Conservation (phyloP, 2,329 filamentous ascomycete genomes). For the Calonectria montana region DNA sequence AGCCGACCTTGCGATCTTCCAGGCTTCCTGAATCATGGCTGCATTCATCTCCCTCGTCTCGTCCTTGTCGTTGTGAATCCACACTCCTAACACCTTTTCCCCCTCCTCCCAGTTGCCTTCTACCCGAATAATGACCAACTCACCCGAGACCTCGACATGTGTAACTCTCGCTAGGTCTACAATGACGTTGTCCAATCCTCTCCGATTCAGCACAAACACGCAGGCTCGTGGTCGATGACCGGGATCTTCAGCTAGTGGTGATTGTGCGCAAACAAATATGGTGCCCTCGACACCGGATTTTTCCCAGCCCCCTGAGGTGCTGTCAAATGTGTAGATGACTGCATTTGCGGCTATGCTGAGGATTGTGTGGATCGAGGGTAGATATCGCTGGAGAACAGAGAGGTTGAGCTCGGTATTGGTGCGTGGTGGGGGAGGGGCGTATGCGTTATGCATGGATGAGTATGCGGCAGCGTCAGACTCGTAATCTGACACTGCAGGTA, state of each 20-base stretch:
- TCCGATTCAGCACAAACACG: constrained; percentile 80
- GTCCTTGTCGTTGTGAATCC: constrained; percentile 64
- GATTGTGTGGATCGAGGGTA: constrained; percentile 78
- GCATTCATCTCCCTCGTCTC: constrained; percentile 56
- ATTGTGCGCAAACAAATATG: constrained; percentile 83
- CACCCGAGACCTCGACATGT: constrained; percentile 71
- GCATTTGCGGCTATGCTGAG: constrained; percentile 86
- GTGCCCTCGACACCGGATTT: constrained; percentile 88
- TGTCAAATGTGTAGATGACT: constrained; percentile 84
- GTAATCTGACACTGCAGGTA: constrained; percentile 67
- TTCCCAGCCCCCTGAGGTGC: constrained; percentile 77
- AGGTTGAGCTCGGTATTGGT: constrained; percentile 91
- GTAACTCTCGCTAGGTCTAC: constrained; percentile 70
- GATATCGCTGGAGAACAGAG: constrained; percentile 83
- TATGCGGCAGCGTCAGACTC: constrained; percentile 70
- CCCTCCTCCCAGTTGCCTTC: constrained; percentile 48
- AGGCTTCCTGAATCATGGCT: constrained; percentile 56
- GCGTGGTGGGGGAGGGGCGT: constrained; percentile 65
- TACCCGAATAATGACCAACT: constrained; percentile 63
- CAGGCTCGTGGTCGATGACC: constrained; percentile 57
- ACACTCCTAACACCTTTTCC: constrained; percentile 63
- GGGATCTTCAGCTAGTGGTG: constrained; percentile 52
- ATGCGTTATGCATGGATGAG: constrained; percentile 47
- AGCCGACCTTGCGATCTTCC: constrained; percentile 51
- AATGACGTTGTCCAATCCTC: constrained; percentile 76